Percentiles rank a stretch among this genome's conserved stretches.
These are phyloP conservation scores for Barbarea vulgaris DNA, from an alignment of 345 rosid species.

Conservation along the genomic window DNA sequence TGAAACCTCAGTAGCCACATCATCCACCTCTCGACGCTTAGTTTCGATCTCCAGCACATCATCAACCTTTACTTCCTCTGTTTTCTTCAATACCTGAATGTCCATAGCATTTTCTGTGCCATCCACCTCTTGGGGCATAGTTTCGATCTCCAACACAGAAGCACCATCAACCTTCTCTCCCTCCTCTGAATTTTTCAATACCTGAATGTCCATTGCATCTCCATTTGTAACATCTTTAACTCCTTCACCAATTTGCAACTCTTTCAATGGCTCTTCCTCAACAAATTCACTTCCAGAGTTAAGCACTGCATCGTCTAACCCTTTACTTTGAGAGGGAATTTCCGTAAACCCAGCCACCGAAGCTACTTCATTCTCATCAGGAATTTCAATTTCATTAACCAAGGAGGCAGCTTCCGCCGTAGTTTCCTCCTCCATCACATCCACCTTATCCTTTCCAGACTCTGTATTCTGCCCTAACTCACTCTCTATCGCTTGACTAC, in stretches of 20 bases:
- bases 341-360: constrained; percentile 36
- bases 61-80: constrained; percentile 25
- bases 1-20: constrained; percentile 19
- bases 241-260: constrained; percentile 25
- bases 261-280: constrained; percentile 14
- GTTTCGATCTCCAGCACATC: constrained; percentile 1
- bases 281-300: constrained; percentile 17
- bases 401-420: constrained; percentile 22
- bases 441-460: constrained; percentile 3
- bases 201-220: constrained; percentile 22
- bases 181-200: constrained; percentile 19
- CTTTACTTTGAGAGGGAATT: constrained; percentile 24
- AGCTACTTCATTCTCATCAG: constrained; percentile 33
- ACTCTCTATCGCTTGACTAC: constrained; percentile 15
- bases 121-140: constrained; percentile 24
- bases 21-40: constrained; percentile 33
- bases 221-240: constrained; percentile 24
- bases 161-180: constrained; percentile 18
- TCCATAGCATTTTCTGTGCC: constrained; percentile 15
- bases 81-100: constrained; percentile 10
- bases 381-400: constrained; percentile 38
- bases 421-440: constrained; percentile 35
- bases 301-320: constrained; percentile 15
- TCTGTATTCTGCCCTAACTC: constrained; percentile 18
- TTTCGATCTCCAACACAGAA: constrained; percentile 19